phyloP scores from a whole-genome alignment of 148 eudicot genomes.

The Oxyria digyna region DNA sequence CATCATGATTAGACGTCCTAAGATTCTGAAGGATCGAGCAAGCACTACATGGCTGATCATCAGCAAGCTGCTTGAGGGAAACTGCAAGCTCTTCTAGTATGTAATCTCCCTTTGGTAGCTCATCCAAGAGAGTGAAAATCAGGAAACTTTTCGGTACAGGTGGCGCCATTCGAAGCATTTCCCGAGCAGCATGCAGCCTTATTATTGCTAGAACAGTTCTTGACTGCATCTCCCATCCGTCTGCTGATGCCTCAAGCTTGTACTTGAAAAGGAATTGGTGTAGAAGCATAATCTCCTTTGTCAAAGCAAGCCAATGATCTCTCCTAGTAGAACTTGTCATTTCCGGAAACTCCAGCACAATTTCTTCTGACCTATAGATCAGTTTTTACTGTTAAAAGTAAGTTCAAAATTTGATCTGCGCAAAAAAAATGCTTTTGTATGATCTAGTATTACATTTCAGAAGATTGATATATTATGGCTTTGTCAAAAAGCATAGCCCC shows the following conservation, averaged over 20 bases:
- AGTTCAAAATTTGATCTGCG: too few relatives aligned
- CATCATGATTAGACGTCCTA: conserved; percentile 22
- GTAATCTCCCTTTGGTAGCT: conserved; percentile 80
- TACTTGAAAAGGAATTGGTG: conserved; percentile 53
- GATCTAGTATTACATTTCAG: conserved; percentile 38
- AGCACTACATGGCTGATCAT: conserved; percentile 55
- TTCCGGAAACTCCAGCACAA: conserved; percentile 79
- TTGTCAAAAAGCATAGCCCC: conserved; percentile 96
- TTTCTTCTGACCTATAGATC: conserved; percentile 43
- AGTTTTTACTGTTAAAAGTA: neutral
- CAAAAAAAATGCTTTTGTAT: too few relatives aligned
- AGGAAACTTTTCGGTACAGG: conserved; percentile 69
- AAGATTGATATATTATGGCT: conserved; percentile 58
- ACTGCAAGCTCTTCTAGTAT: conserved; percentile 73
- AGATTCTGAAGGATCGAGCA: conserved; percentile 55
- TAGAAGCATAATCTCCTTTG: conserved; percentile 54
- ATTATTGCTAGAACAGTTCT: conserved; percentile 66
- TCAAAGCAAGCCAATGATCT: conserved; percentile 81
- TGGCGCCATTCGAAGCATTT: conserved; percentile 85
- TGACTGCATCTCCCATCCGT: conserved; percentile 82
- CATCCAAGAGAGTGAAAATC: conserved; percentile 61
- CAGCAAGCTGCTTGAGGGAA: conserved; percentile 30
- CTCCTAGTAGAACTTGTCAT: conserved; percentile 82
- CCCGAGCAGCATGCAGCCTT: conserved; percentile 85
- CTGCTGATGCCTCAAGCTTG: conserved; percentile 24